These are phyloP conservation scores for Baudoinia panamericana DNA, from an alignment of 495 filamentous ascomycete species.

Conservation along the genomic window DNA sequence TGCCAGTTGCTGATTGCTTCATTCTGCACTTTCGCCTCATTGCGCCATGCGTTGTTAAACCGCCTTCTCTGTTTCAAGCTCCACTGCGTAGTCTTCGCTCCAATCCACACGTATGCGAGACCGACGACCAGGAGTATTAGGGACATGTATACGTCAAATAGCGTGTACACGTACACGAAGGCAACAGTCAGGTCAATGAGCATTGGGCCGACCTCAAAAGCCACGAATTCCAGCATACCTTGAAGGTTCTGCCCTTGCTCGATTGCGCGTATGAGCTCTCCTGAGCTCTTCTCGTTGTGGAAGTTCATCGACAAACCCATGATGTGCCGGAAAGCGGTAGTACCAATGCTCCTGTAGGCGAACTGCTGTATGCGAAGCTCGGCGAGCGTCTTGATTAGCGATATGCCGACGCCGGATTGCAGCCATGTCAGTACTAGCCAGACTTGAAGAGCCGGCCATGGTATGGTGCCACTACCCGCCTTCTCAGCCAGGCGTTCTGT, in stretches of 20 bases:
- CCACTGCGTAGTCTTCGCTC: conserved; percentile 19
- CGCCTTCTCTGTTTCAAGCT: conserved; percentile 5
- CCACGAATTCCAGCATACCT: conserved; percentile 50
- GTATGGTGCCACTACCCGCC: conserved; percentile 18
- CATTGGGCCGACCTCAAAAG: conserved; percentile 57
- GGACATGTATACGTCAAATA: conserved; percentile 63
- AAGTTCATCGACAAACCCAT: conserved; percentile 71
- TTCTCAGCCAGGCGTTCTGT: conserved; percentile 21
- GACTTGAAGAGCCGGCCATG: conserved; percentile 25
- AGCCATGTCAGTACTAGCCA: conserved; percentile 24
- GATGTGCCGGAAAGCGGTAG: conserved; percentile 58
- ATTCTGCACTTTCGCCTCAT: conserved; percentile 47
- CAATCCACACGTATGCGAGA: conserved; percentile 46
- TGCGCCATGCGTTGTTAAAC: conserved; percentile 27
- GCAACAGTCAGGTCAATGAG: conserved; percentile 57
- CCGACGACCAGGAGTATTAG: conserved; percentile 52
- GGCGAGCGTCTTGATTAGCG: conserved; percentile 16
- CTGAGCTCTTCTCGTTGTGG: conserved; percentile 60
- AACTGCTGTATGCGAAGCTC: conserved; percentile 42
- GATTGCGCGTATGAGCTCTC: conserved; percentile 55
- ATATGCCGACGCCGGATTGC: conserved; percentile 11
- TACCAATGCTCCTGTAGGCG: conserved; percentile 45
- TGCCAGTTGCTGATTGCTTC: conserved; percentile 56
- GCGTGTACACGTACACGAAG: conserved; percentile 51
- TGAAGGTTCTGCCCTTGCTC: conserved; percentile 50